Percentiles rank a stretch among this genome's conserved stretches.
These are phyloP conservation scores for Exutisphaerella laricina DNA, from an alignment of 2,329 filamentous ascomycete genomes.

Conservation along the genomic window DNA sequence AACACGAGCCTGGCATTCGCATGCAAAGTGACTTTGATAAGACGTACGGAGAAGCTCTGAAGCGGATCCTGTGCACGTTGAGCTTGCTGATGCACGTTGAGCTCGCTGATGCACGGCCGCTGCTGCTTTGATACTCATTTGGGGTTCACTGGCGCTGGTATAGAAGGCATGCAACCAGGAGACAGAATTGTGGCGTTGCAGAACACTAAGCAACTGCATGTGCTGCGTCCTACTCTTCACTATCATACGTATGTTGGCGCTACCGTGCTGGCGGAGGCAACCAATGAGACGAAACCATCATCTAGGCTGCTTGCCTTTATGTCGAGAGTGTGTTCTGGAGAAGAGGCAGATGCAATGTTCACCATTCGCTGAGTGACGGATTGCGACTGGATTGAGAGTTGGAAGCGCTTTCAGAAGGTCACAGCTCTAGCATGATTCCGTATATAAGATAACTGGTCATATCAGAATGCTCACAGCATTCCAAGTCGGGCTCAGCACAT, in stretches of 20 bases:
- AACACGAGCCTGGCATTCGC: too few species aligned
- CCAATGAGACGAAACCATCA: too few species aligned
- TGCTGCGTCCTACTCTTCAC: background rate
- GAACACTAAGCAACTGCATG: background rate
- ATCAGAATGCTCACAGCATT: conserved; percentile 17
- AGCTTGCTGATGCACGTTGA: background rate
- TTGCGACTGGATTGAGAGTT: too few species aligned
- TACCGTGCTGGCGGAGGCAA: background rate
- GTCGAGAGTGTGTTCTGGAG: too few species aligned
- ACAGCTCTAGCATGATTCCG: too few species aligned
- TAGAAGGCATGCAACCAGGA: background rate
- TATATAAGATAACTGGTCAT: too few species aligned
- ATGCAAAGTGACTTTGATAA: background rate
- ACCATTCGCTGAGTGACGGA: too few species aligned
- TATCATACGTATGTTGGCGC: background rate
- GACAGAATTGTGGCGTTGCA: background rate
- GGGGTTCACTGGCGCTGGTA: background rate
- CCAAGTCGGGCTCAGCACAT: conserved; percentile 18
- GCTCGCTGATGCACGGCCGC: background rate
- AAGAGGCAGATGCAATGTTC: too few species aligned
- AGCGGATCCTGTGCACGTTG: background rate
- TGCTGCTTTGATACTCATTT: background rate
- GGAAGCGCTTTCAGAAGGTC: too few species aligned
- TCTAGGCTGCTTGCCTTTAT: too few species aligned
- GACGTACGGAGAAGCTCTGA: background rate